Evolutionary conservation across 306 rosid species (phyloP), one percentile per base, ranked within the genome.

Genomic region (Pyrus pyrifolia): DNA sequence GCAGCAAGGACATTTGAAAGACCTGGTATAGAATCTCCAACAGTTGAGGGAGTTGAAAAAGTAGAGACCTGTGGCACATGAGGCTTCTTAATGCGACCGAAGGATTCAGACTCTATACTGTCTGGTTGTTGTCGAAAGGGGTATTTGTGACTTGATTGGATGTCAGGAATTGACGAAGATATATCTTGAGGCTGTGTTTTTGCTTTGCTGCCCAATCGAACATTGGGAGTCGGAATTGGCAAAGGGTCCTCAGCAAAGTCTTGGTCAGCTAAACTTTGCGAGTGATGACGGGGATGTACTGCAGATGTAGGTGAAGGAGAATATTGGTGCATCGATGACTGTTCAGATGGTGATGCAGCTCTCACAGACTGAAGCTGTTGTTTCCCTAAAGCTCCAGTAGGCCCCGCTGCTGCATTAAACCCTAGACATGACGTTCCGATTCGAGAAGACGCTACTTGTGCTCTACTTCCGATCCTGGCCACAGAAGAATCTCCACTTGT

Each of bases 151-250:
- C 81, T 81, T 53, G 85, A 61, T 70, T 75, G 94, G 83, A 81
- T 73, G n/a, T 86, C 58, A 58, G 88, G 74, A 13, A 69, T 23
- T 12, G 90, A 82, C 52, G 83, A 61, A 13, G 87, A 79, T 44
- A 73, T n/a, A 57, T 82, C 92, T 67, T 76, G 83, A 46, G 83
- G 85, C 79, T 78, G 91, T 63, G 90, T 71, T 46, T 81, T 90
- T 68, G n/a, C 78, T 76, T 76, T 51, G 77, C 78, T 77, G 53
- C 87, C 82, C 13, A 57, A 78, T 74, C 68, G 85, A 61, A 72
- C 40, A 75, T 72, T 83, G 42, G 90, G 59, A 67, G 71, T 79
- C 72, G 42, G 75, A 44, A 81, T 12, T 51, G 80, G 79, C 30
- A 73, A 69, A 27, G 88, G 38, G 62, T 93, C 91, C 78, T 76